A percentile compares a stretch with the other conserved stretches of the same genome.
Evolutionary conservation across 2,329 filamentous ascomycete genomes (phyloP).

Genomic region (Colletotrichum sp.): DNA sequence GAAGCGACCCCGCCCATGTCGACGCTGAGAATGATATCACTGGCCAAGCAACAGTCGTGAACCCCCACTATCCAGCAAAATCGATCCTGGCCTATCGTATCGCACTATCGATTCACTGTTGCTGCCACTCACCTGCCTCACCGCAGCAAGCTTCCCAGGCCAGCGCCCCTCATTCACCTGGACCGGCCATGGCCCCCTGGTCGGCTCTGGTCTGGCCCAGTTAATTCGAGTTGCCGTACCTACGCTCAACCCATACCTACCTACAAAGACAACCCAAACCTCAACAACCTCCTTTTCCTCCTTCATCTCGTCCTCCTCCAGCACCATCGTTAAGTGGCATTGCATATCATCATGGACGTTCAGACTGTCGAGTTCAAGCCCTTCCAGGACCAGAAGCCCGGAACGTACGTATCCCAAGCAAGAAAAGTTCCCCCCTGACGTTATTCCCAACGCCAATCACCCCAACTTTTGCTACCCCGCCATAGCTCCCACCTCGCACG

Average conservation of each 20-base stretch:
- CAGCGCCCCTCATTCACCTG: background rate
- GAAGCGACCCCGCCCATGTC: slow-evolving; percentile 8
- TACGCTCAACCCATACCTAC: background rate
- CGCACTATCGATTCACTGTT: background rate
- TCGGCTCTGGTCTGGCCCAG: background rate
- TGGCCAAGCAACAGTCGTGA: slow-evolving; percentile 2
- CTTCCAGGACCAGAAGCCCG: slow-evolving; percentile 97
- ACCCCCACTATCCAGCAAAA: slow-evolving; percentile 4
- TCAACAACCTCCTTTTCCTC: slow-evolving; percentile 23
- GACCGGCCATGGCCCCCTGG: background rate
- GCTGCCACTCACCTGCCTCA: slow-evolving; percentile 3
- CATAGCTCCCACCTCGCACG: slow-evolving; percentile 10
- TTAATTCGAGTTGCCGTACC: background rate
- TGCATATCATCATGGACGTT: slow-evolving; percentile 63
- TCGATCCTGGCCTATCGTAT: background rate
- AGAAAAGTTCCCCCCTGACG: slow-evolving; percentile 23
- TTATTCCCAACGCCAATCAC: slow-evolving; percentile 32
- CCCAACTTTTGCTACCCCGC: slow-evolving; percentile 9
- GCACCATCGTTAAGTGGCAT: slow-evolving; percentile 6
- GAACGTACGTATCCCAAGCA: slow-evolving; percentile 77
- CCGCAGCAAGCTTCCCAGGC: background rate
- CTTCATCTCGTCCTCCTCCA: slow-evolving; percentile 10
- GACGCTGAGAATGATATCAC: slow-evolving; percentile 17
- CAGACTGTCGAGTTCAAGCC: slow-evolving; percentile 83
- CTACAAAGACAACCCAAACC: background rate